Percentiles rank a stretch among this genome's conserved stretches.
Conservation (phyloP, 1,139 yeast genomes). For the Scheffersomyces parashehatae region DNA sequence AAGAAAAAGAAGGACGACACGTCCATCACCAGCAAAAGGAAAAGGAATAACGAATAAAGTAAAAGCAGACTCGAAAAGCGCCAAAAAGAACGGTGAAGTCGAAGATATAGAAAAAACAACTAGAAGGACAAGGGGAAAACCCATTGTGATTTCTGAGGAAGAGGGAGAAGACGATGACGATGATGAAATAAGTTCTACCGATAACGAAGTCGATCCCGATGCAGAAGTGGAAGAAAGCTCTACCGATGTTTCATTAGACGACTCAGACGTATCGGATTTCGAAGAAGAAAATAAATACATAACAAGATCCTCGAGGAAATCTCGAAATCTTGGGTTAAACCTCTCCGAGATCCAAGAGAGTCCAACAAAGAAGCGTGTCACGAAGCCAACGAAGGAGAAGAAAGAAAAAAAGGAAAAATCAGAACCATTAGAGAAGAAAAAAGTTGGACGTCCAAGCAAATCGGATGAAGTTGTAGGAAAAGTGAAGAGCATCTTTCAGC, state of each 20-base stretch:
- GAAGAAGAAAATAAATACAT: slow-evolving; percentile 4
- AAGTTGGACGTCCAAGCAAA: slow-evolving; percentile 38
- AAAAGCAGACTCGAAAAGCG: slow-evolving; percentile 1
- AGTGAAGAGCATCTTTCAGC: slow-evolving; percentile 36
- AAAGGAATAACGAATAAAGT: background rate
- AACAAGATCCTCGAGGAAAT: slow-evolving; percentile 1
- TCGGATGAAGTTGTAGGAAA: slow-evolving; percentile 32
- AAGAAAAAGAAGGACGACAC: slow-evolving; percentile 4
- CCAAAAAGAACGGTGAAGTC: slow-evolving; percentile 12
- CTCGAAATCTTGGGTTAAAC: background rate
- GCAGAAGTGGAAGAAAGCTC: slow-evolving; percentile 8
- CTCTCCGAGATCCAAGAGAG: no score
- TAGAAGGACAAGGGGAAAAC: slow-evolving; percentile 3
- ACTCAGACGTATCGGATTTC: slow-evolving; percentile 4
- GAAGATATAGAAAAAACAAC: background rate
- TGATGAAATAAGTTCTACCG: slow-evolving; percentile 3
- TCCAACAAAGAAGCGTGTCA: background rate
- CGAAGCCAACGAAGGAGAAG: slow-evolving; percentile 9
- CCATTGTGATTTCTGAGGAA: slow-evolving; percentile 2
- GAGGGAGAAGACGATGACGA: slow-evolving; percentile 2
- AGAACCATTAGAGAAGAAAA: slow-evolving; percentile 10
- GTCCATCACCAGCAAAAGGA: slow-evolving; percentile 10
- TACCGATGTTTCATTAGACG: slow-evolving; percentile 7
- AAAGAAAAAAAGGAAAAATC: slow-evolving; percentile 3
- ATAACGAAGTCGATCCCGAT: slow-evolving; percentile 4